phyloP scores from a whole-genome alignment of 148 eudicot species.

The Cornus controversa region DNA sequence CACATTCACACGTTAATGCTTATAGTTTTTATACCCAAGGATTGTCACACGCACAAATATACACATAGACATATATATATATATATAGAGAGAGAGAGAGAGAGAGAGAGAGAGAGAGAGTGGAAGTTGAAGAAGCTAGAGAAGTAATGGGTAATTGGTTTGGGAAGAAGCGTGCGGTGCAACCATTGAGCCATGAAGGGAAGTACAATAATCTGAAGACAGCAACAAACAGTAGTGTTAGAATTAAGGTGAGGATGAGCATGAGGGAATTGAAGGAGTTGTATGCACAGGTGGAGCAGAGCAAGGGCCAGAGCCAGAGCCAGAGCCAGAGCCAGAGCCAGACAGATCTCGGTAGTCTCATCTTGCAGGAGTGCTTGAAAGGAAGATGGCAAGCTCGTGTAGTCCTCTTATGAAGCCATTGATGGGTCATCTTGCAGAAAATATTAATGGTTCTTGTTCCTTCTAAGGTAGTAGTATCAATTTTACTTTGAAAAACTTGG shows the following conservation, averaged over 20 bases:
- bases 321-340: background rate
- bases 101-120: background rate
- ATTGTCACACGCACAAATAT: background rate
- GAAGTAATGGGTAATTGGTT: background rate
- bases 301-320: no score
- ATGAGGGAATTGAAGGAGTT: background rate
- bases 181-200: background rate
- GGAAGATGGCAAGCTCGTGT: constrained; percentile 1
- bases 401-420: background rate
- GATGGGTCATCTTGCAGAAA: no score
- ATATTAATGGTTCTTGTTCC: no score
- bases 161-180: background rate
- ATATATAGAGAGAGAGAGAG: no score
- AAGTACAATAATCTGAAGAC: no score
- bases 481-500: no score
- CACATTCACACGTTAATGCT: no score
- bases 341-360: background rate
- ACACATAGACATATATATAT: background rate
- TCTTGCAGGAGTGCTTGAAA: background rate
- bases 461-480: no score
- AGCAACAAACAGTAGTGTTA: background rate
- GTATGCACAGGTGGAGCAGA: background rate
- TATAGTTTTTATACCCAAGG: no score
- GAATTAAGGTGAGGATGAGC: constrained; percentile 1
- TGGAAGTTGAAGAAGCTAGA: background rate